Conservation (phyloP, 352 stramenopile genomes). For the Phytopythium cucurbitacearum region DNA sequence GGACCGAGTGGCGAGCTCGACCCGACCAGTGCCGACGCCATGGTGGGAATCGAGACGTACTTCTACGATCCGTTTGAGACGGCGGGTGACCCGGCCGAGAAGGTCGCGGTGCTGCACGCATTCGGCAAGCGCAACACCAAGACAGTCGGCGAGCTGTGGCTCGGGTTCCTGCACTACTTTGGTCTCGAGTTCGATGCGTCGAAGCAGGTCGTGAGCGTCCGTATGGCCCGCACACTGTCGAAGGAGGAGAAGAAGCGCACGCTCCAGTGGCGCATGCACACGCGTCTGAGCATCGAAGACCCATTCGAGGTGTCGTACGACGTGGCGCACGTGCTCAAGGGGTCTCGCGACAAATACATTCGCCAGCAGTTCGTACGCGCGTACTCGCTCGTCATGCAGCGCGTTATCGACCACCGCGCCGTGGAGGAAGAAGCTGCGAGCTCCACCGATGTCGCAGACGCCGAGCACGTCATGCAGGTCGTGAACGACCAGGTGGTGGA, state of each 20-base stretch:
- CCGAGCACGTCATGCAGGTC: constrained; percentile 24
- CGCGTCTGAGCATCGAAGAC: constrained; percentile 94
- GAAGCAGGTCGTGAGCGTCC: constrained; percentile 59
- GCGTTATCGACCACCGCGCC: constrained; percentile 21
- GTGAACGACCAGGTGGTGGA: constrained; percentile 39
- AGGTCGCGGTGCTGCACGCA: constrained; percentile 31
- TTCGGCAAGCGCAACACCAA: constrained; percentile 46
- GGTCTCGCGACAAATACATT: constrained; percentile 81
- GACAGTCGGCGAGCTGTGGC: constrained; percentile 58
- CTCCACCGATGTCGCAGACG: neutral
- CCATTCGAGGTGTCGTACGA: constrained; percentile 98
- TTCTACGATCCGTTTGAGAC: constrained; percentile 76
- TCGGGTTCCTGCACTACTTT: constrained; percentile 79
- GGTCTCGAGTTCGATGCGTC: constrained; percentile 69
- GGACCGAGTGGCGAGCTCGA: constrained; percentile 44
- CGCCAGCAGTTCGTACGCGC: constrained; percentile 77
- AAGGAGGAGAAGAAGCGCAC: constrained; percentile 75
- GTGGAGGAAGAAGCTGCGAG: neutral
- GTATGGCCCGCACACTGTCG: constrained; percentile 54
- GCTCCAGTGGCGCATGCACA: constrained; percentile 72
- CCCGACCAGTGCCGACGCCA: constrained; percentile 12
- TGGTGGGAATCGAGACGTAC: constrained; percentile 64
- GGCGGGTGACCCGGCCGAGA: constrained; percentile 35
- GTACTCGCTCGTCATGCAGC: constrained; percentile 57
- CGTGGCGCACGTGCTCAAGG: constrained; percentile 95